These are phyloP conservation scores for Solidago caesia DNA, from an alignment of 129 eudicot species.

Conservation along the genomic window DNA sequence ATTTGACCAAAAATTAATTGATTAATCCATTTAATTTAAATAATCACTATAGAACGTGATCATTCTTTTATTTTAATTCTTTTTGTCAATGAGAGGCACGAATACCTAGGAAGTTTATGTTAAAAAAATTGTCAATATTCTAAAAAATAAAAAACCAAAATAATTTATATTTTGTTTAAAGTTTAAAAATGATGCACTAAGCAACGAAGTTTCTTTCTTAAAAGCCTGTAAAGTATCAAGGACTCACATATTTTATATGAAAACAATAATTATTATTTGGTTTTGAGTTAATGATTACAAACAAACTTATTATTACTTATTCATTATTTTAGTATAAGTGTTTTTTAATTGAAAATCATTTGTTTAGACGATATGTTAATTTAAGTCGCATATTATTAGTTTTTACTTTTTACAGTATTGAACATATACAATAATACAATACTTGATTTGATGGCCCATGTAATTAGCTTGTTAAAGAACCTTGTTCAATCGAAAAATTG, in stretches of 20 bases:
- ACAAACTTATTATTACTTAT: neutral
- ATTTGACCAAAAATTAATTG: conserved; percentile 28
- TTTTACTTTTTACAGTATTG: no score
- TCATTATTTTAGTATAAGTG: neutral
- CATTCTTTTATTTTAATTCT: conserved; percentile 5
- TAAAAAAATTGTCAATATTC: neutral
- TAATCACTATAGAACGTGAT: conserved; percentile 31
- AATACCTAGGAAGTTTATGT: conserved; percentile 20
- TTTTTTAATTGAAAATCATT: neutral
- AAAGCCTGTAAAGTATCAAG: conserved; percentile 31
- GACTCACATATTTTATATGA: conserved; percentile 13
- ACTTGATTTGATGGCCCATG: no score
- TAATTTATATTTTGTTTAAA: neutral
- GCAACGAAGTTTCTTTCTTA: conserved; percentile 33
- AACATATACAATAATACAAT: no score
- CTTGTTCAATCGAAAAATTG: no score
- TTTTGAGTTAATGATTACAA: neutral
- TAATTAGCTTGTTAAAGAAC: no score
- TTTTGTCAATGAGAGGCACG: conserved; percentile 37
- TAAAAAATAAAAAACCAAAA: neutral
- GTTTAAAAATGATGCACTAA: conserved; percentile 21
- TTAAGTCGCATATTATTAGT: no score
- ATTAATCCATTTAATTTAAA: conserved; percentile 3
- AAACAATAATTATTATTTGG: neutral
- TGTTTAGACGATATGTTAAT: neutral